Evolutionary conservation across 306 rosid genomes (phyloP), one percentile per base, ranked within the genome.

Genomic region (Elaeagnus macrophylla): DNA sequence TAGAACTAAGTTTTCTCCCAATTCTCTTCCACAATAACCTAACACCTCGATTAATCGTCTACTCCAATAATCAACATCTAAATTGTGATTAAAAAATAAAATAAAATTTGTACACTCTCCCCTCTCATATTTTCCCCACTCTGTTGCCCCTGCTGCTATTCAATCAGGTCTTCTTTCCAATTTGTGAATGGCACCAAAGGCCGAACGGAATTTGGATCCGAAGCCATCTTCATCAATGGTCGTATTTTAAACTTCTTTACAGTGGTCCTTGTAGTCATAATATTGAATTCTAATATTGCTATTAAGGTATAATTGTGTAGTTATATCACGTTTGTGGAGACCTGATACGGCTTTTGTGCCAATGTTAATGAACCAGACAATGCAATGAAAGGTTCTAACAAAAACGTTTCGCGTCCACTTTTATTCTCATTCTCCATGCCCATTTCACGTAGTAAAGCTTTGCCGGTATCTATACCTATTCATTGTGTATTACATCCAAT

Each of bases 401-500:
- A 64, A 45, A 75, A 65, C 6, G 80, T 65, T 69, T 78, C 78
- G 47, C 44, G 79, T 57, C 84, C 89, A 37, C 54, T 76, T 60
- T 75, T 67, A 68, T 81, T 78, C 68, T 79, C 94, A 4, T 69
- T 75, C 14, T 88, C 82, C 60, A 67, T 77, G 41, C 72, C 70
- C 64, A 91, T 80, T 74, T 86, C 97, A 71, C 84, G 82, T 39
- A 82, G 59, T 52, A 91, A 64, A 5, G 80, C 72, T 51, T 82
- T 86, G 60, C 93, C 70, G 5, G 97, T 76, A 68, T 87, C 89
- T 7, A 91, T 91, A 53, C 97, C 97, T 90, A 75, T 59, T 54
- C 37, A 66, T 55, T 46, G 59, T 37, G 7, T 20, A 54, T n/a
- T 7, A 20, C 37, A 41, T 37, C 37, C 43, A 59, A 9, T 58